phyloP scores from a whole-genome alignment of 129 eudicot species.

The Artemisia annua region DNA sequence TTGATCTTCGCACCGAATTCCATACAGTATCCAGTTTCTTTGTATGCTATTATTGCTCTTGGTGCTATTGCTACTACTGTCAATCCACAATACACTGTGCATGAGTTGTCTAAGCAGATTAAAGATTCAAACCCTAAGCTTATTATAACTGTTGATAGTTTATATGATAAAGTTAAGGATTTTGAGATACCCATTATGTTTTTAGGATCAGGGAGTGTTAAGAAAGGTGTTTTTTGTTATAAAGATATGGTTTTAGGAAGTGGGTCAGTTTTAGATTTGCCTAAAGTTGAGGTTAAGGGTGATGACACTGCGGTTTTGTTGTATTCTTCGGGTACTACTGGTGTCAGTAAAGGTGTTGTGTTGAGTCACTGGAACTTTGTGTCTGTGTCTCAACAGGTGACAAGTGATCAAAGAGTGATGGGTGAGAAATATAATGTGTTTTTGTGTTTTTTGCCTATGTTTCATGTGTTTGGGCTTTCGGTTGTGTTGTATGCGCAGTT shows the following conservation, averaged over 20 bases:
- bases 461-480: slow-evolving; percentile 83
- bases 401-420: slow-evolving; percentile 46
- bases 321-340: slow-evolving; percentile 93
- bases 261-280: slow-evolving; percentile 42
- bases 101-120: slow-evolving; percentile 63
- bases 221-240: slow-evolving; percentile 12
- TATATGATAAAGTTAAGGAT: slow-evolving; percentile 48
- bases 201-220: slow-evolving; percentile 31
- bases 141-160: slow-evolving; percentile 53
- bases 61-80: slow-evolving; percentile 79
- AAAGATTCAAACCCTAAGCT: slow-evolving; percentile 66
- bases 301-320: slow-evolving; percentile 69
- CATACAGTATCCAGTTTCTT: slow-evolving; percentile 58
- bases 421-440: slow-evolving; percentile 50
- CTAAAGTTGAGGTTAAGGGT: slow-evolving; percentile 35
- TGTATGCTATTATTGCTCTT: slow-evolving; percentile 52
- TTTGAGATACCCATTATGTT: slow-evolving; percentile 47
- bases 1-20: slow-evolving; percentile 76
- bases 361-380: slow-evolving; percentile 72
- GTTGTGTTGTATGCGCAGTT: slow-evolving; percentile 54
- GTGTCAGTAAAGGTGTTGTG: slow-evolving; percentile 75
- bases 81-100: slow-evolving; percentile 66
- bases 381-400: slow-evolving; percentile 49
- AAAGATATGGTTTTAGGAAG: slow-evolving; percentile 49
- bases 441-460: slow-evolving; percentile 82